Conservation (phyloP, 2,329 filamentous ascomycete species). For the Rhinocladiella mackenziei region DNA sequence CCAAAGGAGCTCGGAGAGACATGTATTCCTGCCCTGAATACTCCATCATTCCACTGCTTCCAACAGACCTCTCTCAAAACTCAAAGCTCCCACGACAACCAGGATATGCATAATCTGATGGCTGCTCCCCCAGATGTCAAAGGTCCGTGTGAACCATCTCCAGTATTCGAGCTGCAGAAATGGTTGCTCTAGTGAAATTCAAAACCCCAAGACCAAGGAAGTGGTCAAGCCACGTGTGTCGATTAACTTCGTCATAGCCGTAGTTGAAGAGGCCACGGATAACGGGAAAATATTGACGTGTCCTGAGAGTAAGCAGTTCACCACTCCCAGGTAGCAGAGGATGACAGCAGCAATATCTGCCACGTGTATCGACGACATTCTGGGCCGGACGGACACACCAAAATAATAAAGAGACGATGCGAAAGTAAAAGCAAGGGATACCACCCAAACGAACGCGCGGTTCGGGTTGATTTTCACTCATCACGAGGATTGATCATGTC, state of each 20-base stretch:
- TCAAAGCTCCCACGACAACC: slow-evolving; percentile 26
- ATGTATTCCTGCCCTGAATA: not conserved
- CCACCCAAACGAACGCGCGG: too few species aligned
- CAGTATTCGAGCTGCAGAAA: slow-evolving; percentile 30
- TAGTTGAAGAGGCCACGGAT: slow-evolving; percentile 24
- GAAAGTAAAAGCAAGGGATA: slow-evolving; percentile 14
- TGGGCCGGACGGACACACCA: not conserved
- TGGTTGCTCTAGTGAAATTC: slow-evolving; percentile 6
- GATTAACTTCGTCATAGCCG: slow-evolving; percentile 9
- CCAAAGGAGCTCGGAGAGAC: not conserved
- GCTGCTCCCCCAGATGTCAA: slow-evolving; percentile 27
- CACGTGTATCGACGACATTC: slow-evolving; percentile 7
- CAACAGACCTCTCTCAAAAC: slow-evolving; percentile 5
- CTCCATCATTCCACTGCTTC: not conserved
- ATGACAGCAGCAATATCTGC: slow-evolving; percentile 27
- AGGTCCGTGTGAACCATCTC: slow-evolving; percentile 21
- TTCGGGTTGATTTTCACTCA: too few species aligned
- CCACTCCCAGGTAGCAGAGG: slow-evolving; percentile 21
- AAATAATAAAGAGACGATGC: slow-evolving; percentile 1
- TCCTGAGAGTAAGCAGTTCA: slow-evolving; percentile 24
- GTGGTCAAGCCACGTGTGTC: slow-evolving; percentile 26
- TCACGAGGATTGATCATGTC: too few species aligned
- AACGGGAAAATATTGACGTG: slow-evolving; percentile 27
- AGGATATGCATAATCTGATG: slow-evolving; percentile 31
- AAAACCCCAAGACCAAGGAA: slow-evolving; percentile 27